These are phyloP conservation scores for Scenedesmus sp. DNA, from an alignment of 163 green algal genomes.

Conservation along the genomic window DNA sequence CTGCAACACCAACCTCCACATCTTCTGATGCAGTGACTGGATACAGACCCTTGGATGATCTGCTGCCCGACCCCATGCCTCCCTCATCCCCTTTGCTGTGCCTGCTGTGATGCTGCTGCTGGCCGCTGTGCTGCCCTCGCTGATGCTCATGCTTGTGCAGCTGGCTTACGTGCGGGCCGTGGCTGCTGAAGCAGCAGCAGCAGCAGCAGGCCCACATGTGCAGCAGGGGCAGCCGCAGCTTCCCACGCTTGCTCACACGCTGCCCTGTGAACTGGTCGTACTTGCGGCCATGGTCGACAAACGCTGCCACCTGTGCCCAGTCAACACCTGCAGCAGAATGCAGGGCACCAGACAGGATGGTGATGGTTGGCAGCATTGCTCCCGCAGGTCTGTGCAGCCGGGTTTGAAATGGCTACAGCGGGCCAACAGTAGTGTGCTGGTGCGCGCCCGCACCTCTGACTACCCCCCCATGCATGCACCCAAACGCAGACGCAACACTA, in stretches of 20 bases:
- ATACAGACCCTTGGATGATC: not conserved
- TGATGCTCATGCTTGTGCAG: constrained; percentile 9
- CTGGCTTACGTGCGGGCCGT: not conserved
- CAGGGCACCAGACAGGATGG: not conserved
- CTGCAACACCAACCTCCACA: not conserved
- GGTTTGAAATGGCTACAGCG: no score
- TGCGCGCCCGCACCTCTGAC: no score
- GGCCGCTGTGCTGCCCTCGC: not conserved
- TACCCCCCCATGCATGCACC: no score
- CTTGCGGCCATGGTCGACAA: constrained; percentile 36
- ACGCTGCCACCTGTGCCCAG: constrained; percentile 49
- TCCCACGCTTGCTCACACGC: not conserved
- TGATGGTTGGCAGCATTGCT: no score
- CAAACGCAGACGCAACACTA: no score
- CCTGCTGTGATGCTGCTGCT: not conserved
- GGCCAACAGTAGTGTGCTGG: no score
- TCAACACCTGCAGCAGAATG: constrained; percentile 44
- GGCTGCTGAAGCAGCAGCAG: constrained; percentile 5
- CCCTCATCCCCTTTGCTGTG: not conserved
- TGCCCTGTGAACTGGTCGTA: constrained; percentile 24
- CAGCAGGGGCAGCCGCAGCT: not conserved
- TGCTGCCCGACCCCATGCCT: not conserved
- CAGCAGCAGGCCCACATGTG: not conserved
- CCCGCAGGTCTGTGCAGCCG: no score
- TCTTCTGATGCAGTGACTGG: not conserved